Evolutionary conservation across 2,329 filamentous ascomycete genomes (phyloP).

Genomic region (Thermomyces lanuginosus): DNA sequence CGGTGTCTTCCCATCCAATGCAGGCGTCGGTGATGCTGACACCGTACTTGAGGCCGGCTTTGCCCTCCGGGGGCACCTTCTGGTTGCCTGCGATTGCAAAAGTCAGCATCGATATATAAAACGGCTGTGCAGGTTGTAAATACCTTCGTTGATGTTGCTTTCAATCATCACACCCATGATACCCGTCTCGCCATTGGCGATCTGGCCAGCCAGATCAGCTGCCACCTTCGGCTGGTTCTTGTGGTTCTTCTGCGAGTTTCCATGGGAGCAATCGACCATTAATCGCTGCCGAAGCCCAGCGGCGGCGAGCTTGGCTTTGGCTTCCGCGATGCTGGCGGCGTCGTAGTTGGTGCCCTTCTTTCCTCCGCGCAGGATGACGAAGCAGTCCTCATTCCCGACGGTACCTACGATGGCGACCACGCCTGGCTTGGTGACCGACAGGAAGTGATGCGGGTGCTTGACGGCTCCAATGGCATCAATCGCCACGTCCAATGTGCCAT

Average conservation of each 20-base stretch:
- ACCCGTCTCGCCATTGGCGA: slow-evolving; percentile 62
- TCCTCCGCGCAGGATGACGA: slow-evolving; percentile 84
- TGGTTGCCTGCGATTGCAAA: slow-evolving; percentile 46
- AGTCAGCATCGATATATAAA: not conserved
- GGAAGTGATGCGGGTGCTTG: slow-evolving; percentile 83
- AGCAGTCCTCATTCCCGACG: slow-evolving; percentile 89
- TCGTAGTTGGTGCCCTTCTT: slow-evolving; percentile 92
- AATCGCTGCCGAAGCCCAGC: slow-evolving; percentile 59
- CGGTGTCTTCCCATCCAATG: slow-evolving; percentile 85
- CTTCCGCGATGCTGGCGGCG: slow-evolving; percentile 62
- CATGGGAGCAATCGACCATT: slow-evolving; percentile 98
- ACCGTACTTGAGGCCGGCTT: slow-evolving; percentile 72
- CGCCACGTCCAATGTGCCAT: slow-evolving; percentile 74
- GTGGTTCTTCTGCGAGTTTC: slow-evolving; percentile 91
- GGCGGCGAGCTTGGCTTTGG: slow-evolving; percentile 62
- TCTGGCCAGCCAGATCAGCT: slow-evolving; percentile 63
- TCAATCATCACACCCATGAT: slow-evolving; percentile 99
- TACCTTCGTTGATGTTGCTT: slow-evolving; percentile 87
- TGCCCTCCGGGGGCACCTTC: slow-evolving; percentile 79
- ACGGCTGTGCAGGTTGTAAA: slow-evolving; percentile 9
- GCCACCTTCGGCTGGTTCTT: slow-evolving; percentile 95
- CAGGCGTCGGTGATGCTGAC: slow-evolving; percentile 96
- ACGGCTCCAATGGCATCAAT: slow-evolving; percentile 93
- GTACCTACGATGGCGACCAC: slow-evolving; percentile 91
- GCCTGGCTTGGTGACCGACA: slow-evolving; percentile 92